phyloP scores from a whole-genome alignment of 208 protist species.

The Crithidia mellificae region DNA sequence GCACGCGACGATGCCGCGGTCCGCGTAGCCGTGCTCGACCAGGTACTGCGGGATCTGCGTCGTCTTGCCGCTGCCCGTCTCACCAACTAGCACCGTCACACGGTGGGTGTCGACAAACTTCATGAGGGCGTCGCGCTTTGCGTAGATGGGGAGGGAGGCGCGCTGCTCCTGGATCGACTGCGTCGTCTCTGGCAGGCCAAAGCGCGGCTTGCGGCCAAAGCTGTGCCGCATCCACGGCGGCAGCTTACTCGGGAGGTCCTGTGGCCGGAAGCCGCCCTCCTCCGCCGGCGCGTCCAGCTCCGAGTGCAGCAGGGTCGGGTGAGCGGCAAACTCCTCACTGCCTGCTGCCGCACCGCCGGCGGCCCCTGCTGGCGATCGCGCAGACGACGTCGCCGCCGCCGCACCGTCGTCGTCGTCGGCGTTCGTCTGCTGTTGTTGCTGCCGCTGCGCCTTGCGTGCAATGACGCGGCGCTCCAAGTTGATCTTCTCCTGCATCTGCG shows the following conservation, averaged over 20 bases:
- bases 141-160: slow-evolving; percentile 70
- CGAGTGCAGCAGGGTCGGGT: slow-evolving; percentile 52
- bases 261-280: slow-evolving; percentile 62
- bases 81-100: slow-evolving; percentile 83
- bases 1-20: slow-evolving; percentile 69
- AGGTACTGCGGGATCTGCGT: slow-evolving; percentile 93
- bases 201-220: slow-evolving; percentile 64
- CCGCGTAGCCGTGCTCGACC: slow-evolving; percentile 69
- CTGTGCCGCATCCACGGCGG: slow-evolving; percentile 87
- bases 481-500: slow-evolving; percentile 70
- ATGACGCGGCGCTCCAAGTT: slow-evolving; percentile 85
- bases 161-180: slow-evolving; percentile 83
- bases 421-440: slow-evolving; percentile 36
- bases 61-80: slow-evolving; percentile 92
- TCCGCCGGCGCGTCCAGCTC: slow-evolving; percentile 69
- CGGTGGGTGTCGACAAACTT: slow-evolving; percentile 80
- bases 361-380: too few relatives aligned
- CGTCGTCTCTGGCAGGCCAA: slow-evolving; percentile 56
- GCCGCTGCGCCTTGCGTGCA: slow-evolving; percentile 36
- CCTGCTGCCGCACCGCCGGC: slow-evolving; percentile 6
- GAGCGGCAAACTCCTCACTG: slow-evolving; percentile 21
- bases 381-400: background rate
- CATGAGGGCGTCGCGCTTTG: slow-evolving; percentile 69
- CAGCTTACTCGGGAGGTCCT: slow-evolving; percentile 54
- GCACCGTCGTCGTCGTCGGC: slow-evolving; percentile 6